Evolutionary conservation across 2,329 filamentous ascomycete genomes (phyloP).

Genomic region (Neurospora crassa): DNA sequence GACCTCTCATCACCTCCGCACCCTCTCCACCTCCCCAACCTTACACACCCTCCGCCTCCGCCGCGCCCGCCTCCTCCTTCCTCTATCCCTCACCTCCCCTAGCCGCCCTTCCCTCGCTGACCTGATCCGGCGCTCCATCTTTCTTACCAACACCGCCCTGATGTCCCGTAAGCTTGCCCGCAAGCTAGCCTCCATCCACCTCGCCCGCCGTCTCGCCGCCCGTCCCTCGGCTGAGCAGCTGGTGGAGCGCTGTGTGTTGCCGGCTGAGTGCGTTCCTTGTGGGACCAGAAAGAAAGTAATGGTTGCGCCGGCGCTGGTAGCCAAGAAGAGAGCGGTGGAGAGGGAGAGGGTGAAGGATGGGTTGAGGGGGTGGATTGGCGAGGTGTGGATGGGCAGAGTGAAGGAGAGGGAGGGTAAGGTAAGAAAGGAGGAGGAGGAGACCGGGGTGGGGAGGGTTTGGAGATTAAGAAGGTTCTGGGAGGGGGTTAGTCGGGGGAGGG

Average conservation of each 20-base stretch:
- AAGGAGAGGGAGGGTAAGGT: conserved; percentile 38
- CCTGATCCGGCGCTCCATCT: conserved; percentile 55
- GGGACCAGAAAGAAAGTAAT: conserved; percentile 17
- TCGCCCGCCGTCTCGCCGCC: conserved; percentile 50
- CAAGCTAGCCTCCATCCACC: conserved; percentile 54
- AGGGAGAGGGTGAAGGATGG: conserved; percentile 59
- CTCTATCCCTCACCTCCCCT: conserved; percentile 45
- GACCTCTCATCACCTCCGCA: conserved; percentile 53
- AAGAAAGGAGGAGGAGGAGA: conserved; percentile 37
- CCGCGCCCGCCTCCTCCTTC: conserved; percentile 42
- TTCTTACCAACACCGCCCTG: conserved; percentile 55
- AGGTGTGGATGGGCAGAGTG: conserved; percentile 45
- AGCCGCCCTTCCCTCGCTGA: conserved; percentile 50
- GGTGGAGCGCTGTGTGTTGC: conserved; percentile 55
- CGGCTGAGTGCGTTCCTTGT: conserved; percentile 41
- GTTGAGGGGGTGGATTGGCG: conserved; percentile 54
- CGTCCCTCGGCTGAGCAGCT: conserved; percentile 51
- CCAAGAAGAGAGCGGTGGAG: conserved; percentile 52
- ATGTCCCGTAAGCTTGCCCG: conserved; percentile 54
- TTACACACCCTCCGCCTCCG: conserved; percentile 54
- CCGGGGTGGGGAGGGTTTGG: conserved; percentile 49
- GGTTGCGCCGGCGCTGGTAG: conserved; percentile 53
- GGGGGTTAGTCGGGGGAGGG: conserved; percentile 37
- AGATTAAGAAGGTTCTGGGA: conserved; percentile 59
- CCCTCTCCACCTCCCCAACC: conserved; percentile 54